phyloP scores from a whole-genome alignment of 495 filamentous ascomycete species.

The Xylaria venustula region DNA sequence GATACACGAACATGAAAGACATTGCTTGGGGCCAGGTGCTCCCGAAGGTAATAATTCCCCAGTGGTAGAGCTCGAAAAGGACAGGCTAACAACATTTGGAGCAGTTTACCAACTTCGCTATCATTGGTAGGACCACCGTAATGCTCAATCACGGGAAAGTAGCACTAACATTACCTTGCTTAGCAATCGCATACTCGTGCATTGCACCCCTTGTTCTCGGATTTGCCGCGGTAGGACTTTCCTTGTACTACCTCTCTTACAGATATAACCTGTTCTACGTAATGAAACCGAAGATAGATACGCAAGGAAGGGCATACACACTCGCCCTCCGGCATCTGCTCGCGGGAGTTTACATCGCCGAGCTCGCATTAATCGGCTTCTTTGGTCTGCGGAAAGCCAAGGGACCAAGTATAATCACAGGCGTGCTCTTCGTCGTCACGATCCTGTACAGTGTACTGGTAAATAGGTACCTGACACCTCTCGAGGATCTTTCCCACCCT shows the following conservation, averaged over 20 bases:
- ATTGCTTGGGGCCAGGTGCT: slow-evolving; percentile 59
- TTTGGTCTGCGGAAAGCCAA: slow-evolving; percentile 67
- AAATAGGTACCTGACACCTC: slow-evolving; percentile 25
- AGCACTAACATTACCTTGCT: slow-evolving; percentile 1
- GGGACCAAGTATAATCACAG: slow-evolving; percentile 73
- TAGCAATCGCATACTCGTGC: slow-evolving; percentile 79
- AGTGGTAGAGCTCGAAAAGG: not conserved
- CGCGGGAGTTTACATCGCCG: slow-evolving; percentile 75
- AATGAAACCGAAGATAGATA: slow-evolving; percentile 73
- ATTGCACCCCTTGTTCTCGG: slow-evolving; percentile 88
- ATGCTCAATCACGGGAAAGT: not conserved
- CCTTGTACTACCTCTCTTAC: slow-evolving; percentile 79
- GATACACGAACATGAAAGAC: slow-evolving; percentile 55
- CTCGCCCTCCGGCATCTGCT: slow-evolving; percentile 79
- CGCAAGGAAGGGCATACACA: slow-evolving; percentile 77
- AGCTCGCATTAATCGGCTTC: slow-evolving; percentile 78
- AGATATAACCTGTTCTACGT: slow-evolving; percentile 86
- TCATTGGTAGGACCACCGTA: slow-evolving; percentile 53
- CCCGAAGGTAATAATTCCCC: slow-evolving; percentile 44
- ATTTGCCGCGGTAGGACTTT: slow-evolving; percentile 74
- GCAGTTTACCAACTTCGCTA: slow-evolving; percentile 68
- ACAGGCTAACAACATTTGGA: slow-evolving; percentile 8
- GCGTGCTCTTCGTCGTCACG: slow-evolving; percentile 68
- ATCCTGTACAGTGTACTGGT: slow-evolving; percentile 67
- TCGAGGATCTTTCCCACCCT: slow-evolving; percentile 22